phyloP scores from a whole-genome alignment of 805 yeast genomes.

The Brettanomyces naardenensis region DNA sequence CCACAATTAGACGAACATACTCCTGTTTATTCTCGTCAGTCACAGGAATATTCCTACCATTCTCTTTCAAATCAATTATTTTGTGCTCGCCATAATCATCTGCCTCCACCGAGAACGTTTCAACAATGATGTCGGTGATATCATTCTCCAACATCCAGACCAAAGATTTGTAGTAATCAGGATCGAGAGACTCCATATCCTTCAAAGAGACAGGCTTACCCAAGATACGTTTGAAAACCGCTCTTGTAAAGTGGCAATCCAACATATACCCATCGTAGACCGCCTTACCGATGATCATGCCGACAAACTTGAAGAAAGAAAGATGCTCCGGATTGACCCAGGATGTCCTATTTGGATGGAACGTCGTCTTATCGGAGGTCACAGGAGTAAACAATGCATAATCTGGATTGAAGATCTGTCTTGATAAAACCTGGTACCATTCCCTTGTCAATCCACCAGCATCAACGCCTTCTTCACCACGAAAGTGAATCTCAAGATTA shows the following conservation, averaged over 20 bases:
- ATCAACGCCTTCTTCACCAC: conserved; percentile 93
- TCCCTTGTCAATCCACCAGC: conserved; percentile 98
- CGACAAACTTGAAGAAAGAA: conserved; percentile 89
- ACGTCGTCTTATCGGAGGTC: conserved; percentile 84
- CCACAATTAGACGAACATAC: conserved; percentile 79
- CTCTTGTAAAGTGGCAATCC: conserved; percentile 93
- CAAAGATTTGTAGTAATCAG: conserved; percentile 85
- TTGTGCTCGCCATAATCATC: conserved; percentile 92
- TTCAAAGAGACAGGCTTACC: conserved; percentile 76
- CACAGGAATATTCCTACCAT: conserved; percentile 79
- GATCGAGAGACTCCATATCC: conserved; percentile 90
- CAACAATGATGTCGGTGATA: conserved; percentile 90
- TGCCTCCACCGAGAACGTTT: conserved; percentile 87
- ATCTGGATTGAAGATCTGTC: conserved; percentile 95
- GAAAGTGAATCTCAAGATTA: conserved; percentile 72
- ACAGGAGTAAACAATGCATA: conserved; percentile 89
- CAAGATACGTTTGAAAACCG: conserved; percentile 82
- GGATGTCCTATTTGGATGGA: conserved; percentile 91
- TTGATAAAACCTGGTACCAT: conserved; percentile 90
- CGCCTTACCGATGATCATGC: conserved; percentile 91
- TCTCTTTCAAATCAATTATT: conserved; percentile 69
- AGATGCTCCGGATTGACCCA: conserved; percentile 90
- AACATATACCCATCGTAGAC: conserved; percentile 77
- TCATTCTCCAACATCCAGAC: conserved; percentile 97
- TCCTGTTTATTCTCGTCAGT: conserved; percentile 88